A percentile compares a stretch with the other conserved stretches of the same genome.
Evolutionary conservation across 176 grass and related monocot genomes (phyloP).

Genomic region (Musa acuminata): DNA sequence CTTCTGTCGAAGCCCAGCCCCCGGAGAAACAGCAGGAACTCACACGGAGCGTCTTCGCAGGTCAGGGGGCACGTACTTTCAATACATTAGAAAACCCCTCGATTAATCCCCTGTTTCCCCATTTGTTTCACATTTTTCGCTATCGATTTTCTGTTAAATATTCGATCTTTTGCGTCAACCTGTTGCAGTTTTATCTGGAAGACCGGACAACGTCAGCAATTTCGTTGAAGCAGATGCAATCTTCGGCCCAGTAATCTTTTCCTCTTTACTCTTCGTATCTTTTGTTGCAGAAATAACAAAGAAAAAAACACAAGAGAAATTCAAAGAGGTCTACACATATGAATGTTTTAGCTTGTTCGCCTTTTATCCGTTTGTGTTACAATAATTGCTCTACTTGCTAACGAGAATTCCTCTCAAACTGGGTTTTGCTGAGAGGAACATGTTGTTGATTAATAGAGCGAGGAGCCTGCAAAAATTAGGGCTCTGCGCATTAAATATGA

Average conservation of each 20-base stretch:
- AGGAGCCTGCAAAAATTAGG: neutral
- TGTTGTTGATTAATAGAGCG: neutral
- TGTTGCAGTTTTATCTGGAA: constrained; percentile 58
- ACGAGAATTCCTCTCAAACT: neutral
- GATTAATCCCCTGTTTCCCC: neutral
- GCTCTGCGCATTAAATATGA: neutral
- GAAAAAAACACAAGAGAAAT: neutral
- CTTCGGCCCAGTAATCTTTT: constrained; percentile 60
- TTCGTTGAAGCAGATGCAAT: constrained; percentile 55
- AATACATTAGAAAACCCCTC: neutral
- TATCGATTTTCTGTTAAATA: neutral
- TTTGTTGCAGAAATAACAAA: neutral
- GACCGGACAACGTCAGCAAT: constrained; percentile 66
- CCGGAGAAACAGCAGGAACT: constrained; percentile 92
- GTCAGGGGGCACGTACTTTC: constrained; percentile 18
- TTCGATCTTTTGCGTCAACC: constrained; percentile 6
- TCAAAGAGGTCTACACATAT: neutral
- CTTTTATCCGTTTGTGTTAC: neutral
- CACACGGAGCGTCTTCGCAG: constrained; percentile 56
- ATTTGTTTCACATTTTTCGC: neutral
- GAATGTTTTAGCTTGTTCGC: neutral
- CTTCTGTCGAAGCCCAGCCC: constrained; percentile 29
- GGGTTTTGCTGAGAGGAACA: neutral
- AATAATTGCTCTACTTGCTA: neutral
- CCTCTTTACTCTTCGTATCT: neutral